Base-by-base conservation (phyloP, 495 filamentous ascomycete species). In the Penicillium malachiteum region DNA sequence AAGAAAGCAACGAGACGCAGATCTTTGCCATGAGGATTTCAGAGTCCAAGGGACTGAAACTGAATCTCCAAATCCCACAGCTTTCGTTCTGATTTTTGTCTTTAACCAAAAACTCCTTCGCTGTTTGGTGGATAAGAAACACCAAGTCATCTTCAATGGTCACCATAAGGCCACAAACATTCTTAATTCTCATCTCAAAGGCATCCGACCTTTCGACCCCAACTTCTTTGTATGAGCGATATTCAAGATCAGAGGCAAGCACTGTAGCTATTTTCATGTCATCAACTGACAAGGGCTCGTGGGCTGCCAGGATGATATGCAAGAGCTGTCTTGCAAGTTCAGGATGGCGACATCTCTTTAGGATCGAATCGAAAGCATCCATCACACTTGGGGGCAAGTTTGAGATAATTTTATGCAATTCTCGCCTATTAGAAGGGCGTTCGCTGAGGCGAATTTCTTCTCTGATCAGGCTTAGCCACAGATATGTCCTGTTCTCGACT, bases 401-500 rank as follows among this genome's bases (percentile, higher is more conserved):
- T 45, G 42, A 54, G 9, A 54, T 54, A 17, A 54, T 54, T 7
- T 50, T 54, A 7, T 46, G 16, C 10, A 54, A 14, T 46, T 54
- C 51, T 54, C 51, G 51, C 33, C 46, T 54, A 46, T 54, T 54
- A 16, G 51, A 31, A 30, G 51, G 51, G 17, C 51, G 51, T 16
- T 54, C 42, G 38, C 51, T 54, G 16, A 54, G 34, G 41, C 51
- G 51, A 31, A 54, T 54, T 11, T 54, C 51, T 7, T 54, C 51
- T 41, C 38, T 54, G 13, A 54, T 47, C 16, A 54, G 42, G 16
- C 41, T 54, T 1, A 54, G 51, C 78, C 76, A 79, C n/a, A 81
- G 73, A 59, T 81, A 81, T n/a, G 75, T 79, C 26, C 74, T 62
- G 40, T 78, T 64, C 14, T 54, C 32, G 17, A 74, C 48, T 9